Percentiles rank a stretch among this genome's conserved stretches.
These are phyloP conservation scores for Neurospora sp. DNA, from an alignment of 495 filamentous ascomycete genomes.

Conservation along the genomic window DNA sequence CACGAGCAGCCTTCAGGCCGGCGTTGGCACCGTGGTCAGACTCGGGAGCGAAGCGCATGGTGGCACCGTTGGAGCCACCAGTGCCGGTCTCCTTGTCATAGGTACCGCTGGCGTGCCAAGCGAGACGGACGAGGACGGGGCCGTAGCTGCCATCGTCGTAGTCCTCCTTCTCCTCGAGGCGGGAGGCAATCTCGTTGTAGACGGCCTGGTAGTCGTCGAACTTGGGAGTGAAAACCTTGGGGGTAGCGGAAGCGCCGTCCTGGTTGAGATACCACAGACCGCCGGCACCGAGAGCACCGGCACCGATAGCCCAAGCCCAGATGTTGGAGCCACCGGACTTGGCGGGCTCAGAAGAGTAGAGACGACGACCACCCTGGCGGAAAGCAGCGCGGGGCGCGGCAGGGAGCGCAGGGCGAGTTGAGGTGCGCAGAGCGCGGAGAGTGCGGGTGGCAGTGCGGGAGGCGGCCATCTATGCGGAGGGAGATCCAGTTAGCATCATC, in stretches of 20 bases:
- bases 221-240: conserved; percentile 58
- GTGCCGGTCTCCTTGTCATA: conserved; percentile 85
- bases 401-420: conserved; percentile 37
- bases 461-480: conserved; percentile 29
- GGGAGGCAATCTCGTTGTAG: conserved; percentile 75
- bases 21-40: conserved; percentile 89
- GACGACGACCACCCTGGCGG: conserved; percentile 56
- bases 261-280: conserved; percentile 53
- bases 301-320: conserved; percentile 35
- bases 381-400: conserved; percentile 47
- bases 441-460: conserved; percentile 31
- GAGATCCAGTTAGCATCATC: conserved; percentile 1
- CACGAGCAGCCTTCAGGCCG: conserved; percentile 75
- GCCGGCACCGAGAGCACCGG: conserved; percentile 51
- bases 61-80: conserved; percentile 92
- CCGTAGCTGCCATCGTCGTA: conserved; percentile 97
- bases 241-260: conserved; percentile 31
- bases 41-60: conserved; percentile 95
- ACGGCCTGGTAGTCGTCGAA: conserved; percentile 92
- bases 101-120: conserved; percentile 81
- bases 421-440: conserved; percentile 49
- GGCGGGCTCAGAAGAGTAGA: conserved; percentile 64
- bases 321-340: conserved; percentile 43
- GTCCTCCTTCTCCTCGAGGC: conserved; percentile 78
- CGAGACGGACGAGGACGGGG: conserved; percentile 75